A percentile compares a stretch with the other conserved stretches of the same genome.
These are phyloP conservation scores for Solanum sitiens DNA, from an alignment of 257 asterid species.

Conservation along the genomic window DNA sequence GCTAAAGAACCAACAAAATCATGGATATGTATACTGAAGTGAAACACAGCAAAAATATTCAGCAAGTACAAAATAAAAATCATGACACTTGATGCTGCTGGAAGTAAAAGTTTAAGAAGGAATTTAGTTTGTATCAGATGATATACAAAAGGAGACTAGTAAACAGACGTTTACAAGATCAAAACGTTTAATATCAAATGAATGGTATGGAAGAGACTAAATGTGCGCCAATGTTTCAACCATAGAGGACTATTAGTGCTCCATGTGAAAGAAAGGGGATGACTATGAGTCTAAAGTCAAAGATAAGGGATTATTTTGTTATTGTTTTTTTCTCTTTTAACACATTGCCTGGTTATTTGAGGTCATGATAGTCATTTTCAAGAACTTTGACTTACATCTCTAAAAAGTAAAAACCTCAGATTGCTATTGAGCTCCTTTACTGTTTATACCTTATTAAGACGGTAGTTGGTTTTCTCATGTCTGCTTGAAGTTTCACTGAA, in stretches of 20 bases:
- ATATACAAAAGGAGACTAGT: background rate
- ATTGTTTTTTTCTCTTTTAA: background rate
- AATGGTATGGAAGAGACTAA: background rate
- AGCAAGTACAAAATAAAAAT: background rate
- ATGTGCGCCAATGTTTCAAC: background rate
- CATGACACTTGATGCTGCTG: background rate
- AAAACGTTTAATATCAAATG: background rate
- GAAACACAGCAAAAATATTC: background rate
- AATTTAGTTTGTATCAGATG: background rate
- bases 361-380: background rate
- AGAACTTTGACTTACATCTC: background rate
- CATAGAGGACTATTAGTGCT: background rate
- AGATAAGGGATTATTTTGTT: background rate
- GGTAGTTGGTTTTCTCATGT: background rate
- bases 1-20: background rate
- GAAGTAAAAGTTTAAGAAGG: background rate
- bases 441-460: background rate
- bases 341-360: background rate
- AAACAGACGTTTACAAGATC: background rate
- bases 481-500: background rate
- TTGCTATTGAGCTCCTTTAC: background rate
- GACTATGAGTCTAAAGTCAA: background rate
- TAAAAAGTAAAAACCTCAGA: background rate
- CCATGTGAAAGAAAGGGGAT: background rate
- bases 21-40: background rate